These are phyloP conservation scores for Westerdykella sp. DNA, from an alignment of 2,329 filamentous ascomycete genomes.

Conservation along the genomic window DNA sequence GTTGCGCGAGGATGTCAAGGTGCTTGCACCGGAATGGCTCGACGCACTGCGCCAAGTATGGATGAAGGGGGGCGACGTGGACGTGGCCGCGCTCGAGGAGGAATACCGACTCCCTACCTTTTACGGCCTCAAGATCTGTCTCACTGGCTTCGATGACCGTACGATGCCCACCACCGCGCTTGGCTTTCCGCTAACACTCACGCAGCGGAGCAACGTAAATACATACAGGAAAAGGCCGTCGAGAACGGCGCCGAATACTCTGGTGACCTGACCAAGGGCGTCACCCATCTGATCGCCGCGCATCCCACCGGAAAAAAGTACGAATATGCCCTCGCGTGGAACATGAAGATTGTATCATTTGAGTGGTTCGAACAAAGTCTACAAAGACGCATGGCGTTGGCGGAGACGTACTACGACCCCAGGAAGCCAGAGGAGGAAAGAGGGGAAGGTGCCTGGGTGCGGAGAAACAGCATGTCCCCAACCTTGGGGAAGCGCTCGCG, in stretches of 20 bases:
- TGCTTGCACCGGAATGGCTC: constrained; percentile 78
- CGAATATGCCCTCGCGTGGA: constrained; percentile 76
- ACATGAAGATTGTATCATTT: constrained; percentile 68
- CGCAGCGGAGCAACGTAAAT: constrained; percentile 58
- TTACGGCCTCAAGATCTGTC: constrained; percentile 56
- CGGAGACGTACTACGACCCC: constrained; percentile 80
- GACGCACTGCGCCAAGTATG: constrained; percentile 72
- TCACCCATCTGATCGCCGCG: constrained; percentile 81
- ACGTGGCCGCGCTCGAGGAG: constrained; percentile 63
- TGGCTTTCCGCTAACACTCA: constrained; percentile 18
- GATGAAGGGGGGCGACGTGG: constrained; percentile 70
- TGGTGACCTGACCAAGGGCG: constrained; percentile 75
- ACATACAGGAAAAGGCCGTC: constrained; percentile 62
- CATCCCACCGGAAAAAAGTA: constrained; percentile 84
- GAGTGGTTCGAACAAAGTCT: constrained; percentile 84
- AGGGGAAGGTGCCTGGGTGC: constrained; percentile 69
- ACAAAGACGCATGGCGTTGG: constrained; percentile 80
- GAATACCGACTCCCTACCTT: constrained; percentile 61
- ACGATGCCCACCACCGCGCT: constrained; percentile 16
- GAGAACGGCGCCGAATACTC: constrained; percentile 76
- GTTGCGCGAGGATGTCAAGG: constrained; percentile 76
- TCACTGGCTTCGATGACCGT: constrained; percentile 66
- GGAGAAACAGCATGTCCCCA: constrained; percentile 34
- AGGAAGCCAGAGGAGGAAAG: constrained; percentile 62
- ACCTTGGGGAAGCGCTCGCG: constrained; percentile 35